Evolutionary conservation across 768 basidiomycete genomes (phyloP), one percentile per base, ranked within the genome.

Genomic region (Boletus pseudo-olivaceus): DNA sequence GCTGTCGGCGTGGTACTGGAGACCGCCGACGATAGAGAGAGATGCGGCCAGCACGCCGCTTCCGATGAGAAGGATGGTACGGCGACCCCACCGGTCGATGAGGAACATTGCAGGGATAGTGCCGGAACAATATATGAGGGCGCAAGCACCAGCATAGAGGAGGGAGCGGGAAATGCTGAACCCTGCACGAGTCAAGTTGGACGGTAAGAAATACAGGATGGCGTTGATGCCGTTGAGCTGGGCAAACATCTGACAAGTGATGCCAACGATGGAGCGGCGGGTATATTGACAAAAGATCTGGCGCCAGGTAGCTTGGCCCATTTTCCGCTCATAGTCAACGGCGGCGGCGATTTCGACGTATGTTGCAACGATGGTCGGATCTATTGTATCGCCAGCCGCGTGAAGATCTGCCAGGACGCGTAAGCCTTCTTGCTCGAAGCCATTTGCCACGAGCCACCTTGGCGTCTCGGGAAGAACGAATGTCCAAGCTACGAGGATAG

Each of bases 171-270:
- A 63, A 38, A 75, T 67, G 23, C 68, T 68, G 68, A 81, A 80
- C 12, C 81, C 79, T 3, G 80, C 76, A 20, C 78, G 75, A 5
- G 76, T 74, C 54, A 82, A 69, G 54, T 77, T 80, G 54, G 76
- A 76, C 9, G 82, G 82, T 11, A 84, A 71, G 62, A 80, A 82
- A 60, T 83, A 84, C 26, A 83, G 70, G 47, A 85, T 77, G 11
- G 78, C 78, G 53, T 81, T 81, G 66, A 82, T 80, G 20, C 80
- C 79, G 60, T 82, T 81, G 64, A 79, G 76, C 56, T 81, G 79
- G 1, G 78, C 78, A 50, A 81, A 80, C 60, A 78, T 76, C 58
- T 85, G 83, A 40, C 78, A 78, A 0, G 76, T 78, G 56, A 78
- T 76, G 8, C 80, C 84, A 2, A 85, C 73, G 51, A 77, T 56